These are phyloP conservation scores for Ilyonectria sp. DNA, from an alignment of 2,329 filamentous ascomycete genomes.

Conservation along the genomic window DNA sequence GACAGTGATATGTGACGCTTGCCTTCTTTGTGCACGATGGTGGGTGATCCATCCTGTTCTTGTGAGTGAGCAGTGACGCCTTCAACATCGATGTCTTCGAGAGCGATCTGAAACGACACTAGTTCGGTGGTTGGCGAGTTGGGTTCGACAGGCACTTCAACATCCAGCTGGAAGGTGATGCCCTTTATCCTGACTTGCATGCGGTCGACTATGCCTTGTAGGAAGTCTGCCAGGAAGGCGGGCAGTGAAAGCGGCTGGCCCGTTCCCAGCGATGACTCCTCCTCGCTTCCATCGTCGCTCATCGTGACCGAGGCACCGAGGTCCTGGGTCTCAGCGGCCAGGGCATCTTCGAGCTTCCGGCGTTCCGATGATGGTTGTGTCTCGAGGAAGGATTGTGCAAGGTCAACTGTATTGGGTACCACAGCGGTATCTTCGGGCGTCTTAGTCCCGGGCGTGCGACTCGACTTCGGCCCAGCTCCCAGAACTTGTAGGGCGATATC, in stretches of 20 bases:
- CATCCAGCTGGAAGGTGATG: constrained; percentile 77
- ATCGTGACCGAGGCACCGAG: constrained; percentile 72
- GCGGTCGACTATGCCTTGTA: constrained; percentile 82
- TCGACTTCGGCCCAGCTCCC: constrained; percentile 49
- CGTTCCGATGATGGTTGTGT: constrained; percentile 78
- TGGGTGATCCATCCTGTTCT: constrained; percentile 51
- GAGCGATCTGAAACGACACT: constrained; percentile 75
- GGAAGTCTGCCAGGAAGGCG: constrained; percentile 77
- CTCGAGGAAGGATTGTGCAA: constrained; percentile 85
- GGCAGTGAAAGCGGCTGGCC: constrained; percentile 80
- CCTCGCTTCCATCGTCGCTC: constrained; percentile 75
- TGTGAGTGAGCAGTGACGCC: constrained; percentile 68
- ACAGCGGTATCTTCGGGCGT: constrained; percentile 49
- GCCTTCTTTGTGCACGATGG: constrained; percentile 69
- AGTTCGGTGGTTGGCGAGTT: constrained; percentile 64
- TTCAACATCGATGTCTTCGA: constrained; percentile 77
- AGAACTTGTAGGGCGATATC: constrained; percentile 76
- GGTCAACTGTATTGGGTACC: constrained; percentile 79
- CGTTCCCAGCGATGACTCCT: constrained; percentile 75
- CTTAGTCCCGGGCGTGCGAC: constrained; percentile 58
- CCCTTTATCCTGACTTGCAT: constrained; percentile 76
- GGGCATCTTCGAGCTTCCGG: constrained; percentile 77
- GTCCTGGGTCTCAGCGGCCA: constrained; percentile 75
- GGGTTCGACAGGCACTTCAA: constrained; percentile 68
- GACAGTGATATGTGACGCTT: constrained; percentile 77